phyloP scores from a whole-genome alignment of 352 stramenopile species.

The Globisporangium apiculatum region DNA sequence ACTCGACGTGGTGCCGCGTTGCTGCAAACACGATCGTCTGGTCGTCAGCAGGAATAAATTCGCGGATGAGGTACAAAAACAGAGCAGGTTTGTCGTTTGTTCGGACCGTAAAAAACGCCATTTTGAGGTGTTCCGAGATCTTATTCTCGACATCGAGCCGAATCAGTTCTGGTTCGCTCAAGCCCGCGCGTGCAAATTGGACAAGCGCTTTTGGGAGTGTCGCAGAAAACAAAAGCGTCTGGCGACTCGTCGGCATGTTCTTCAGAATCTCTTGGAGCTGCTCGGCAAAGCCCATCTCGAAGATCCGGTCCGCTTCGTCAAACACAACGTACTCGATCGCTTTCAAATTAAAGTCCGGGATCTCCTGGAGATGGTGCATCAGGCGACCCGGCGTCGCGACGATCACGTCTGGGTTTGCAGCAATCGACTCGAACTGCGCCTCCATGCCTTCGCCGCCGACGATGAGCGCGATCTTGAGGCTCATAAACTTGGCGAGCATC shows the following conservation, averaged over 20 bases:
- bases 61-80: slow-evolving; percentile 94
- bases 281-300: slow-evolving; percentile 99
- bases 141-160: slow-evolving; percentile 97
- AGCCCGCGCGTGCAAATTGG: slow-evolving; percentile 97
- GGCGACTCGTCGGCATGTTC: slow-evolving; percentile 80
- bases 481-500: slow-evolving; percentile 89
- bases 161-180: slow-evolving; percentile 96
- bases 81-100: slow-evolving; percentile 94
- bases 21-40: slow-evolving; percentile 98
- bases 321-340: slow-evolving; percentile 93
- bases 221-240: slow-evolving; percentile 93
- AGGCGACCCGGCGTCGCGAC: slow-evolving; percentile 93
- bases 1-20: slow-evolving; percentile 98
- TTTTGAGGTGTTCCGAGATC: slow-evolving; percentile 96
- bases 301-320: slow-evolving; percentile 98
- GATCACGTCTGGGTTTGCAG: slow-evolving; percentile 91
- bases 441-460: slow-evolving; percentile 98
- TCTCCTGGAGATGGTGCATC: slow-evolving; percentile 93
- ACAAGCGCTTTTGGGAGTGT: slow-evolving; percentile 97
- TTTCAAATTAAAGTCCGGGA: slow-evolving; percentile 91
- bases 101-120: slow-evolving; percentile 96
- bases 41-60: slow-evolving; percentile 90
- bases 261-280: slow-evolving; percentile 94
- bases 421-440: slow-evolving; percentile 95
- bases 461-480: slow-evolving; percentile 89